Conservation (phyloP, 768 basidiomycete genomes). For the Amanita subjunquillea region DNA sequence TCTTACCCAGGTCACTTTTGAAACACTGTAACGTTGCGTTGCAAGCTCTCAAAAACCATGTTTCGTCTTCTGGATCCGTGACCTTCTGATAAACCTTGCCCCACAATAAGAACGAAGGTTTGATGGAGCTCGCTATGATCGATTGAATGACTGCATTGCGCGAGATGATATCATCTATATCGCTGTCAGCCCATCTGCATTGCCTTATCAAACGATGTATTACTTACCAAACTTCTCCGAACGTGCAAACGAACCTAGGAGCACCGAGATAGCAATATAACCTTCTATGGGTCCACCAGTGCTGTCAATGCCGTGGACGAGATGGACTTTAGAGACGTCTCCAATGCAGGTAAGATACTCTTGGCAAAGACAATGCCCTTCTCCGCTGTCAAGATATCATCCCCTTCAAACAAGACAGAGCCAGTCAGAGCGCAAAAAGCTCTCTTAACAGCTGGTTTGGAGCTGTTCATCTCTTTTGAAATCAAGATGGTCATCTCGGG, state of each 20-base stretch:
- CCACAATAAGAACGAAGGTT: constrained; percentile 81
- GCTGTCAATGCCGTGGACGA: constrained; percentile 48
- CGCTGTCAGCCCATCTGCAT: background rate
- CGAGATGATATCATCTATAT: constrained; percentile 33
- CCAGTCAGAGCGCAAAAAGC: constrained; percentile 61
- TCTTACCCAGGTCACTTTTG: constrained; percentile 38
- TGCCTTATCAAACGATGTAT: background rate
- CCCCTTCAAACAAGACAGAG: constrained; percentile 37
- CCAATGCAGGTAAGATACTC: constrained; percentile 50
- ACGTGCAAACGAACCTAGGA: constrained; percentile 50
- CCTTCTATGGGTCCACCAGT: constrained; percentile 71
- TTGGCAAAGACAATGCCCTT: constrained; percentile 43
- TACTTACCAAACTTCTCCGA: constrained; percentile 45
- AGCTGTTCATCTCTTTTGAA: constrained; percentile 59
- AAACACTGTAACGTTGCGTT: constrained; percentile 40
- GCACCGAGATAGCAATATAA: constrained; percentile 61
- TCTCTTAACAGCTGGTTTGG: constrained; percentile 51
- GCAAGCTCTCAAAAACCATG: constrained; percentile 66
- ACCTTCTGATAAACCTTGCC: constrained; percentile 81
- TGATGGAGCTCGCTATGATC: constrained; percentile 39
- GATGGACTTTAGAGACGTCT: constrained; percentile 58
- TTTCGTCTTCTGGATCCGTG: constrained; percentile 47
- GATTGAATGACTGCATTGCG: constrained; percentile 37
- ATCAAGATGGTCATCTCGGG: constrained; percentile 37
- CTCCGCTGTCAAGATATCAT: constrained; percentile 27